Evolutionary conservation across 1,284 basidiomycete species (phyloP), one percentile per base, ranked within the genome.

Genomic region (Lignosus rhinocerotis): DNA sequence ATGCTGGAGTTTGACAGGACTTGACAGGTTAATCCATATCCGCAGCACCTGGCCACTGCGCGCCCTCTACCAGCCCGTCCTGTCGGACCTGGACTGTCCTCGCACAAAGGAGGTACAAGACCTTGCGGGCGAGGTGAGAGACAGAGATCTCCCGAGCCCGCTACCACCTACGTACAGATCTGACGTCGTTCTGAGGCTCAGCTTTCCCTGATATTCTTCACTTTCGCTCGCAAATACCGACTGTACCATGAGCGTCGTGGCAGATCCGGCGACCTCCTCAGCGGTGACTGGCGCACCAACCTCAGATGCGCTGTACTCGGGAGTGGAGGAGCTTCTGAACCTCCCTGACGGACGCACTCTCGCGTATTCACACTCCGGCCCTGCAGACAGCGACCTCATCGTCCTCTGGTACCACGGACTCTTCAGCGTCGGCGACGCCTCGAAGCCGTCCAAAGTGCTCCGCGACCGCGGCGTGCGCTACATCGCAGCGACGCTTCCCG

Each of bases 321-420:
- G 69, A 57, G 59, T 67, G 60, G 72, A 85, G 58, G 77, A 76
- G 64, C 69, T 68, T 11, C 74, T 85, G 9, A 54, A 67, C 11
- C 68, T 86, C 7, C 60, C 73, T 3, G 75, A 74, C 53, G 80
- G 78, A 12, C 77, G 83, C 39, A 77, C 72, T 2, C 70, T 86
- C 10, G 83, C 81, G 1, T 86, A 84, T 57, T 75, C 75, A 31
- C 77, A 80, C 17, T 72, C 67, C 9, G 83, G 84, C 3, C 76
- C 81, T 56, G 67, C 74, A 1, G 74, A 75, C 21, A 82, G 80
- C 69, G 69, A 71, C 9, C 74, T 73, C n/a, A 65, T 84, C 33
- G 68, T 84, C 46, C 74, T 86, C 50, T 82, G 78, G 70, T 76
- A 83, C 59, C 82, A 84, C 62, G 81, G 82, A 10, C 71, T 73